Evolutionary conservation across 2,329 filamentous ascomycete genomes (phyloP).

Genomic region (Alternaria triticimaculans): DNA sequence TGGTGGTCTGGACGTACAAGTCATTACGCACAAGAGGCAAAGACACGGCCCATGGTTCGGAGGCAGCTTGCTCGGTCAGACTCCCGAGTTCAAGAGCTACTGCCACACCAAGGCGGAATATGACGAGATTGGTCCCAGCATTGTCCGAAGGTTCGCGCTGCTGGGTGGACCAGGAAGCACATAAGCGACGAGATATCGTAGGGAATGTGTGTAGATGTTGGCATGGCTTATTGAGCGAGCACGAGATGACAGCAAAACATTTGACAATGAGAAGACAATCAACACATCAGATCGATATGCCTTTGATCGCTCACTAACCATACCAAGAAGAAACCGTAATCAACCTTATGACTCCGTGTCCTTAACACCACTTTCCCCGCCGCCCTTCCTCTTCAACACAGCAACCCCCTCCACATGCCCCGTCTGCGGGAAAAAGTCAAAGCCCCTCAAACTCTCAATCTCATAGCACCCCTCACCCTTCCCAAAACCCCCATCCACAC

Average conservation of each 20-base stretch:
- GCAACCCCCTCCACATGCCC: slow-evolving; percentile 72
- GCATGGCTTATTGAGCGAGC: slow-evolving; percentile 19
- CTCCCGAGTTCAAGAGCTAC: slow-evolving; percentile 97
- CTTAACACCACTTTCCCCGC: background rate
- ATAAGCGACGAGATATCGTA: slow-evolving; percentile 44
- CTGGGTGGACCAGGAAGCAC: slow-evolving; percentile 89
- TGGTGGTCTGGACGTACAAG: slow-evolving; percentile 93
- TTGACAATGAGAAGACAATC: slow-evolving; percentile 18
- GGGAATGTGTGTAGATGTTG: slow-evolving; percentile 5
- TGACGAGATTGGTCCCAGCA: slow-evolving; percentile 94
- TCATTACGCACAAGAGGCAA: slow-evolving; percentile 97
- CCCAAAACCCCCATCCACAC: slow-evolving; percentile 45
- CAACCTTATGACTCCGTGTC: background rate
- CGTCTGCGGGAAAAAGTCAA: slow-evolving; percentile 96
- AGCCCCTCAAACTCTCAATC: slow-evolving; percentile 89
- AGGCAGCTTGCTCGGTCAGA: slow-evolving; percentile 93
- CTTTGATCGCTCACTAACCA: background rate
- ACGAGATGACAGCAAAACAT: slow-evolving; percentile 23
- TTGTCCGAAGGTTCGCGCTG: slow-evolving; percentile 91
- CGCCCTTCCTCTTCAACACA: slow-evolving; percentile 57
- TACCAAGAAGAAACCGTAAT: background rate
- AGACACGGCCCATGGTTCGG: slow-evolving; percentile 98
- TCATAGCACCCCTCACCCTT: slow-evolving; percentile 65
- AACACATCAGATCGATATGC: background rate
- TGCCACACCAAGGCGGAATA: slow-evolving; percentile 82